A percentile compares a stretch with the other conserved stretches of the same genome.
Conservation (phyloP, 2,329 filamentous ascomycete genomes). For the Stagonosporopsis chrysanthemi region DNA sequence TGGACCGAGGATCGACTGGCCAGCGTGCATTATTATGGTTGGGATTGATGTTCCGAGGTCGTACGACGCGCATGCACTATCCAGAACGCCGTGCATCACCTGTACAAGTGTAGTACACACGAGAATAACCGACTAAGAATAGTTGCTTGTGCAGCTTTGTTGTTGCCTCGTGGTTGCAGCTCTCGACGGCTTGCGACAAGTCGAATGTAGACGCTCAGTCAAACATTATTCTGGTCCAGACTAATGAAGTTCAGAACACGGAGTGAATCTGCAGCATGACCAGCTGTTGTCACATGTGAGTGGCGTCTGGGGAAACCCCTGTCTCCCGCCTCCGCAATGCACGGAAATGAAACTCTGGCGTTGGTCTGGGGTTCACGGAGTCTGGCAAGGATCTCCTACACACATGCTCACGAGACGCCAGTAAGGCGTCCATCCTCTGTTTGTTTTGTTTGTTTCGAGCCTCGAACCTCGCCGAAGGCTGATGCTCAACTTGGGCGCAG, state of each 20-base stretch:
- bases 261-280: background rate
- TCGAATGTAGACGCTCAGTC: background rate
- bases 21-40: background rate
- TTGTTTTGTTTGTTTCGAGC: background rate
- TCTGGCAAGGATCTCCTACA: background rate
- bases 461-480: background rate
- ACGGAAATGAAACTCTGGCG: slow-evolving; percentile 3
- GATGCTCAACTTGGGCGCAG: background rate
- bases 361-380: background rate
- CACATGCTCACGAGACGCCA: background rate
- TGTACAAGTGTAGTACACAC: slow-evolving; percentile 4
- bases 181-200: background rate
- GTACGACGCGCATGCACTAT: slow-evolving; percentile 1
- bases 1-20: slow-evolving; percentile 1
- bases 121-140: slow-evolving; percentile 3
- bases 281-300: background rate
- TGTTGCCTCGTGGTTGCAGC: background rate
- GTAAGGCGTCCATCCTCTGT: background rate
- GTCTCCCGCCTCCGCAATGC: slow-evolving; percentile 8
- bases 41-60: background rate
- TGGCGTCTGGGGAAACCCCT: background rate
- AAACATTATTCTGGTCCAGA: background rate
- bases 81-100: slow-evolving; percentile 1
- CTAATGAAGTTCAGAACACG: background rate
- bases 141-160: background rate